Evolutionary conservation across 1,284 basidiomycete species (phyloP).

Genomic region (Ustilago lituana): DNA sequence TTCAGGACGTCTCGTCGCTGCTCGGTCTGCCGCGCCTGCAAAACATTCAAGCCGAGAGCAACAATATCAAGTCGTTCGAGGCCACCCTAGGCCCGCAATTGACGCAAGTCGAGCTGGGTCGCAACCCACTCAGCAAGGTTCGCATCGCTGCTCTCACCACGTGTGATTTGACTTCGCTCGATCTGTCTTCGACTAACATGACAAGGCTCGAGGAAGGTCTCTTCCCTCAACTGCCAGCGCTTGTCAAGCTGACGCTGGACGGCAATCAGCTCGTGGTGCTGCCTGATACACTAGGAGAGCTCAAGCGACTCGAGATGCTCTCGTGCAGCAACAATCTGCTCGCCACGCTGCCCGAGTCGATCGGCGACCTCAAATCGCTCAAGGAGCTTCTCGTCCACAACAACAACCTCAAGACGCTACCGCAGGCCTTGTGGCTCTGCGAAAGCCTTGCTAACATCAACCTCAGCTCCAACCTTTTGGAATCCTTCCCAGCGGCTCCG

Average conservation of each 20-base stretch:
- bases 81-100: constrained; percentile 49
- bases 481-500: constrained; percentile 76
- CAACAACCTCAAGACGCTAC: constrained; percentile 85
- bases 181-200: constrained; percentile 90
- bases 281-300: constrained; percentile 81
- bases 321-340: constrained; percentile 92
- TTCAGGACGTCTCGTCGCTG: constrained; percentile 58
- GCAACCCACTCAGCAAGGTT: constrained; percentile 63
- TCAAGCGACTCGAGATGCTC: constrained; percentile 78
- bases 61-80: constrained; percentile 62
- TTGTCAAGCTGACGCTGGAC: constrained; percentile 60
- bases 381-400: constrained; percentile 85
- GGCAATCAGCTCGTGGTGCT: constrained; percentile 81
- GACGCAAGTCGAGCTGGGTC: constrained; percentile 53
- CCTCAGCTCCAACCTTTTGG: constrained; percentile 86
- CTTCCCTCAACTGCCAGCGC: constrained; percentile 54
- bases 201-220: constrained; percentile 78
- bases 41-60: constrained; percentile 60
- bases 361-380: constrained; percentile 82
- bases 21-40: constrained; percentile 57
- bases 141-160: constrained; percentile 68
- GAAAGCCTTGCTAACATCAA: constrained; percentile 80
- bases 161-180: constrained; percentile 79
- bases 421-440: constrained; percentile 85
- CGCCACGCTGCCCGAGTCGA: constrained; percentile 78